A percentile compares a stretch with the other conserved stretches of the same genome.
phyloP scores from a whole-genome alignment of 1,139 yeast species.

The Dujonia santamariae region DNA sequence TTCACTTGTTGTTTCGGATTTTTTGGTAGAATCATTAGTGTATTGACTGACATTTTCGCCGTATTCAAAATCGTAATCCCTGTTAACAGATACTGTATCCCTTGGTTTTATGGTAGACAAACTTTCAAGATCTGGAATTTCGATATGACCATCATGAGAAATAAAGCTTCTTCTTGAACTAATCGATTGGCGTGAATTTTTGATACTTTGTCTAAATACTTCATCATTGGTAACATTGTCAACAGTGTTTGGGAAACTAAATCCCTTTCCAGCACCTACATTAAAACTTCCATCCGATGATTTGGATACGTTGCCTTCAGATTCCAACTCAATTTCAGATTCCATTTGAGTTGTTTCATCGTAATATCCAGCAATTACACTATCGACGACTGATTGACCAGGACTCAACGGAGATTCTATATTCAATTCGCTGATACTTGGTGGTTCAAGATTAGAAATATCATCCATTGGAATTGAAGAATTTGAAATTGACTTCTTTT shows the following conservation, averaged over 20 bases:
- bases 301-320: background rate
- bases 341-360: conserved; percentile 3
- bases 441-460: conserved; percentile 3
- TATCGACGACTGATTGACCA: conserved; percentile 1
- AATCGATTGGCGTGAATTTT: conserved; percentile 1
- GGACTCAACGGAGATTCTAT: background rate
- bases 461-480: conserved; percentile 4
- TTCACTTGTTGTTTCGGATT: conserved; percentile 7
- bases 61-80: conserved; percentile 12
- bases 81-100: background rate
- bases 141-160: conserved; percentile 38
- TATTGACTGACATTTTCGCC: conserved; percentile 6
- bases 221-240: conserved; percentile 34
- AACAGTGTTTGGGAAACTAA: conserved; percentile 38
- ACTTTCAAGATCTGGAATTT: conserved; percentile 33
- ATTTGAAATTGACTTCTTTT: background rate
- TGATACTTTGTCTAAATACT: conserved; percentile 16
- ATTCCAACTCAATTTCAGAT: background rate
- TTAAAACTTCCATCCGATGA: conserved; percentile 21
- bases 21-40: background rate
- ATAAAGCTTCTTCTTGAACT: conserved; percentile 24
- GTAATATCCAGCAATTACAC: conserved; percentile 12
- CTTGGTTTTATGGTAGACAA: background rate
- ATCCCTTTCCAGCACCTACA: conserved; percentile 32
- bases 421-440: conserved; percentile 4